A percentile compares a stretch with the other conserved stretches of the same genome.
Conservation (phyloP, 2,329 filamentous ascomycete genomes). For the Penicillium decumbens region DNA sequence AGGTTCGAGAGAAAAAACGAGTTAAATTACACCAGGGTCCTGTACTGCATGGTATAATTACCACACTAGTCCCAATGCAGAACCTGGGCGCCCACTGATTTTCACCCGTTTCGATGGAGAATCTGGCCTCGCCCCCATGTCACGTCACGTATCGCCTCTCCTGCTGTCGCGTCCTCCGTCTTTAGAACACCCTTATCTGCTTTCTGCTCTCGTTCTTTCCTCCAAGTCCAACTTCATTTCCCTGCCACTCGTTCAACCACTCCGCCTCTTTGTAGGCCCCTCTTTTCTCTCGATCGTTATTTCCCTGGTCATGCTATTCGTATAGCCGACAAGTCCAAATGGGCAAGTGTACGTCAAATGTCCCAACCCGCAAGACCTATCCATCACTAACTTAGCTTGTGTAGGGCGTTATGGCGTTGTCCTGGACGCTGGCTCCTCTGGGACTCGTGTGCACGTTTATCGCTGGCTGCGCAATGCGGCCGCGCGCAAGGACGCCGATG, state of each 20-base stretch:
- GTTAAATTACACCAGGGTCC: not conserved
- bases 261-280: not conserved
- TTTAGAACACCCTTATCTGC: slow-evolving; percentile 21
- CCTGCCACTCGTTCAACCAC: slow-evolving; percentile 11
- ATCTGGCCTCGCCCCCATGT: slow-evolving; percentile 14
- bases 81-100: not conserved
- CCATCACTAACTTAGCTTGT: slow-evolving; percentile 1
- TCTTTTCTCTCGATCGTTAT: not conserved
- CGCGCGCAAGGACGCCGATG: slow-evolving; percentile 58
- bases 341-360: slow-evolving; percentile 39
- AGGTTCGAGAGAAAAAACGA: not conserved
- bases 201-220: slow-evolving; percentile 2
- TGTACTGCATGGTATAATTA: slow-evolving; percentile 10
- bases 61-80: slow-evolving; percentile 12
- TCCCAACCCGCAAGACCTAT: slow-evolving; percentile 1
- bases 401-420: slow-evolving; percentile 79
- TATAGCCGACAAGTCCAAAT: slow-evolving; percentile 33
- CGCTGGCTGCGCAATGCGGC: slow-evolving; percentile 76
- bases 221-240: slow-evolving; percentile 3
- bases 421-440: slow-evolving; percentile 94
- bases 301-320: slow-evolving; percentile 30
- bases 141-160: slow-evolving; percentile 14
- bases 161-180: slow-evolving; percentile 21
- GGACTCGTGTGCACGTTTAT: slow-evolving; percentile 91
- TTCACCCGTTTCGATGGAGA: not conserved